These are phyloP conservation scores for Helminthosporium solani DNA, from an alignment of 2,329 filamentous ascomycete species.

Conservation along the genomic window DNA sequence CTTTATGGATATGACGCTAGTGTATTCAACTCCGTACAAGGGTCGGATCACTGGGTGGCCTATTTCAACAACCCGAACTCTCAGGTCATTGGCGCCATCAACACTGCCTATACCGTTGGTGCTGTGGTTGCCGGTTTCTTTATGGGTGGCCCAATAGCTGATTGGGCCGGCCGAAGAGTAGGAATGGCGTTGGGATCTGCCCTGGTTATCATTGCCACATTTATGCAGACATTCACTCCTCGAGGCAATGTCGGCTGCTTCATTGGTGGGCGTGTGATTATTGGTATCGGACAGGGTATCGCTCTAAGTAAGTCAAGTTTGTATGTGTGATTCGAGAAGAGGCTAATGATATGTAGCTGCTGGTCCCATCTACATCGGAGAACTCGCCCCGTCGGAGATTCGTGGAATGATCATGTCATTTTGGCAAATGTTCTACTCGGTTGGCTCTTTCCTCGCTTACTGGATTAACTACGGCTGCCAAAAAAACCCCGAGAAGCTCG, in stretches of 20 bases:
- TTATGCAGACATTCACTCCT: conserved; percentile 67
- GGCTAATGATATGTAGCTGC: conserved; percentile 49
- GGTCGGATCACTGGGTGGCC: conserved; percentile 64
- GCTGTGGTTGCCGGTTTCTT: conserved; percentile 71
- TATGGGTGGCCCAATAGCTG: conserved; percentile 64
- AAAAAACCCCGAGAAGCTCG: conserved; percentile 56
- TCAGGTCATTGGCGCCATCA: conserved; percentile 58
- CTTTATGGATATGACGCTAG: conserved; percentile 74
- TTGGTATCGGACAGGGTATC: conserved; percentile 70
- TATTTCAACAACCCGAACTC: conserved; percentile 59
- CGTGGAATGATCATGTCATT: conserved; percentile 68
- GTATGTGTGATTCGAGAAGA: not conserved
- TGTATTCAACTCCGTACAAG: conserved; percentile 71
- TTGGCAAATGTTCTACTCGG: conserved; percentile 67
- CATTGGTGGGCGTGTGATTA: conserved; percentile 67
- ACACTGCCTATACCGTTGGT: conserved; percentile 70
- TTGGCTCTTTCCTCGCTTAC: conserved; percentile 63
- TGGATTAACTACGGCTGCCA: conserved; percentile 51
- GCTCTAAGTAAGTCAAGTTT: conserved; percentile 55
- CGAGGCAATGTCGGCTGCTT: conserved; percentile 61
- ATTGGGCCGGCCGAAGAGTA: conserved; percentile 61
- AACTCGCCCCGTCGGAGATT: conserved; percentile 64
- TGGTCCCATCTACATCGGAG: conserved; percentile 70
- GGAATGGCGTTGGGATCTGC: conserved; percentile 67
- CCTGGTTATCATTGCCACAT: conserved; percentile 66